A percentile compares a stretch with the other conserved stretches of the same genome.
These are phyloP conservation scores for Omphalea diandra DNA, from an alignment of 441 rosid species.

Conservation along the genomic window DNA sequence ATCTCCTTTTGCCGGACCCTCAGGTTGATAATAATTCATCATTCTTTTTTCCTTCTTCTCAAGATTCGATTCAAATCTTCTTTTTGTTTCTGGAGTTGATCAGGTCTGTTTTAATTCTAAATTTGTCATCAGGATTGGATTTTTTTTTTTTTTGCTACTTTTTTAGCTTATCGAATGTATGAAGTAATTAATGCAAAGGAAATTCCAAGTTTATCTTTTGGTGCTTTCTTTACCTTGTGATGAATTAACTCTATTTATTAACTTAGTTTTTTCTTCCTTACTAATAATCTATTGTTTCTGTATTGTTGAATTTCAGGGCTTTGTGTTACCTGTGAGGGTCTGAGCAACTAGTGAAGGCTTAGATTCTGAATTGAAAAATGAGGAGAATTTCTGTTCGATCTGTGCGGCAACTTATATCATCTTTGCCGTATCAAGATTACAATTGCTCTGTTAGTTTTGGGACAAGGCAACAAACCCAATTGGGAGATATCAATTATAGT, in stretches of 20 bases:
- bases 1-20: too few species aligned
- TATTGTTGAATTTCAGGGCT: conserved; percentile 6
- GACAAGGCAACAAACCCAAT: conserved; percentile 22
- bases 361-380: conserved; percentile 36
- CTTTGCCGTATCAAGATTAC: conserved; percentile 32
- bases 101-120: too few species aligned
- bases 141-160: too few species aligned
- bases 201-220: too few species aligned
- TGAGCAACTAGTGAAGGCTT: not conserved
- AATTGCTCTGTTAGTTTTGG: conserved; percentile 28
- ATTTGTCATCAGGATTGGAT: too few species aligned
- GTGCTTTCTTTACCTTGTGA: too few species aligned
- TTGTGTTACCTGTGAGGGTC: not conserved
- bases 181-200: too few species aligned
- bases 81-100: too few species aligned
- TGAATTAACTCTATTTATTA: not conserved
- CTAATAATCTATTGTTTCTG: not conserved
- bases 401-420: conserved; percentile 42
- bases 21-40: too few species aligned
- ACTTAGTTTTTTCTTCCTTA: not conserved
- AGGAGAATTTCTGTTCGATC: conserved; percentile 50
- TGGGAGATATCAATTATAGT: conserved; percentile 15
- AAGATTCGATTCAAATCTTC: too few species aligned
- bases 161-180: too few species aligned
- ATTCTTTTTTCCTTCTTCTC: too few species aligned